Evolutionary conservation across 345 rosid genomes (phyloP).

Genomic region (Brassica rapa): DNA sequence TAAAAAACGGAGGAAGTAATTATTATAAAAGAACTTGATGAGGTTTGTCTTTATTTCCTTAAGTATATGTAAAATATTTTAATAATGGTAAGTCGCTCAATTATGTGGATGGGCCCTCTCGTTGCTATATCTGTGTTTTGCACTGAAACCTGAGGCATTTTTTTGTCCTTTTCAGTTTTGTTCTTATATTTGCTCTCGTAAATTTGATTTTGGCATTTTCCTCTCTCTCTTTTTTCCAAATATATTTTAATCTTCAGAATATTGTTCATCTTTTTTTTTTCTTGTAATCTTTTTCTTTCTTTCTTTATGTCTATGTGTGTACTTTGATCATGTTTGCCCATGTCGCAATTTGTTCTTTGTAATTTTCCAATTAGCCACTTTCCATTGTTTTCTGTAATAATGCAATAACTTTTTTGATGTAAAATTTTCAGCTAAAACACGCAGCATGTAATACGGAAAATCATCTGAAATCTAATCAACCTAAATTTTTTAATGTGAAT

Average conservation of each 20-base stretch:
- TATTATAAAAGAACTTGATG: background rate
- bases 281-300: no score
- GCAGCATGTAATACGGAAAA: background rate
- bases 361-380: constrained; percentile 38
- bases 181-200: constrained; percentile 32
- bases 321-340: constrained; percentile 32
- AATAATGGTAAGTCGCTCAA: constrained; percentile 20
- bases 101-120: constrained; percentile 32
- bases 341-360: constrained; percentile 35
- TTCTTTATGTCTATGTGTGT: constrained; percentile 3
- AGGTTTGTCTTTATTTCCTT: constrained; percentile 37
- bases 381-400: constrained; percentile 28
- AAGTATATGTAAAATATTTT: constrained; percentile 20
- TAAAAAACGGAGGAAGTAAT: background rate
- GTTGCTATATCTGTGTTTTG: constrained; percentile 35
- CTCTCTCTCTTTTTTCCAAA: constrained; percentile 9
- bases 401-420: background rate
- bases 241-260: background rate
- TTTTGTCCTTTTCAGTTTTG: constrained; percentile 40
- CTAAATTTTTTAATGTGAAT: background rate
- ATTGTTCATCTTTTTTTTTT: background rate
- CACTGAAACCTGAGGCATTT: constrained; percentile 39
- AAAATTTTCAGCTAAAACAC: background rate
- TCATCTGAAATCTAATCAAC: background rate
- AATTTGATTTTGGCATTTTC: constrained; percentile 30